Conservation (phyloP, 805 yeast species). For the Lipomyces starkeyi region DNA sequence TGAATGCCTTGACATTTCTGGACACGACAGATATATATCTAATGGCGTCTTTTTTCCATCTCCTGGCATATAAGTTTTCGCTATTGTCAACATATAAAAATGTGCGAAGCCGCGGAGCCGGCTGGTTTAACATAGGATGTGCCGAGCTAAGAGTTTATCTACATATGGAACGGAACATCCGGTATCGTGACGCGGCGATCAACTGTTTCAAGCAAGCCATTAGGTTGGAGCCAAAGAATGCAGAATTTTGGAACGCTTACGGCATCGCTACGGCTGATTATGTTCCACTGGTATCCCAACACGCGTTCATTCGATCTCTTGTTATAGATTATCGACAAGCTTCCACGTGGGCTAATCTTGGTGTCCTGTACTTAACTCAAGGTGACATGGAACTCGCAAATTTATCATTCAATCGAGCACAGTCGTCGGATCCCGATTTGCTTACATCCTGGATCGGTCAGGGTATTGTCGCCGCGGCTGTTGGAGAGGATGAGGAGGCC, state of each 20-base stretch:
- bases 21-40: not conserved
- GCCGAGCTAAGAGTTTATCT: slow-evolving; percentile 54
- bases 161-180: slow-evolving; percentile 40
- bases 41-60: slow-evolving; percentile 15
- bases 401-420: slow-evolving; percentile 73
- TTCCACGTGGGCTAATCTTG: slow-evolving; percentile 79
- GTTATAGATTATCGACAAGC: slow-evolving; percentile 71
- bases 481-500: slow-evolving; percentile 54
- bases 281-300: slow-evolving; percentile 82
- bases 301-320: slow-evolving; percentile 85
- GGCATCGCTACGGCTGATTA: slow-evolving; percentile 74
- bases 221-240: slow-evolving; percentile 69
- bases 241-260: slow-evolving; percentile 79
- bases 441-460: slow-evolving; percentile 85
- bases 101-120: slow-evolving; percentile 38
- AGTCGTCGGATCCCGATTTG: slow-evolving; percentile 78
- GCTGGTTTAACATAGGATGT: slow-evolving; percentile 70
- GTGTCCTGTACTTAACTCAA: slow-evolving; percentile 70
- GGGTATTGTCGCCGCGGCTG: slow-evolving; percentile 58
- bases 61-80: slow-evolving; percentile 32
- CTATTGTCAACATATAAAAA: slow-evolving; percentile 19
- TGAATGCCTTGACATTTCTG: not conserved
- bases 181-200: slow-evolving; percentile 55
- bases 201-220: slow-evolving; percentile 68
- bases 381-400: slow-evolving; percentile 76